Evolutionary conservation across 805 yeast genomes (phyloP).

Genomic region (Brettanomyces custersianus): DNA sequence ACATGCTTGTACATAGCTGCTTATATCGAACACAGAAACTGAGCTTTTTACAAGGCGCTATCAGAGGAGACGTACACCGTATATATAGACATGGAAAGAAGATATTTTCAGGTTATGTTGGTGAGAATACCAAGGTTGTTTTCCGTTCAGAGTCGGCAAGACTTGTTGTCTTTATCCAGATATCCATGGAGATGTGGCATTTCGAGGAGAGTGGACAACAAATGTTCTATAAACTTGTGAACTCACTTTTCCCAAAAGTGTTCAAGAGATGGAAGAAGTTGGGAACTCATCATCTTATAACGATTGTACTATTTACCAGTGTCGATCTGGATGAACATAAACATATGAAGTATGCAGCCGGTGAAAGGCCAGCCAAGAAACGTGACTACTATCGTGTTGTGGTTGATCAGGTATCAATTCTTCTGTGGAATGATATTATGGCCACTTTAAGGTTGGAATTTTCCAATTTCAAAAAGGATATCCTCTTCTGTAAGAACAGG

Average conservation of each 20-base stretch:
- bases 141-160: constrained; percentile 90
- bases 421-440: constrained; percentile 90
- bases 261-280: constrained; percentile 80
- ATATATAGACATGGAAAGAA: constrained; percentile 62
- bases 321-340: constrained; percentile 43
- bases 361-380: constrained; percentile 60
- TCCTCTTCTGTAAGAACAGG: constrained; percentile 37
- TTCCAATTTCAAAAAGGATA: constrained; percentile 68
- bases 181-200: constrained; percentile 95
- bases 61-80: constrained; percentile 56
- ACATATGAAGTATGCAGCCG: constrained; percentile 42
- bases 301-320: constrained; percentile 81
- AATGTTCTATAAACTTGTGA: constrained; percentile 84
- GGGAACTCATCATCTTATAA: constrained; percentile 84
- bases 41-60: constrained; percentile 45
- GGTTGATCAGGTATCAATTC: constrained; percentile 85
- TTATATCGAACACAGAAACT: constrained; percentile 59
- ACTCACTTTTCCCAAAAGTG: constrained; percentile 84
- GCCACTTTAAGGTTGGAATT: constrained; percentile 77
- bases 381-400: constrained; percentile 86
- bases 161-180: constrained; percentile 73
- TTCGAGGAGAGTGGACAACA: constrained; percentile 96
- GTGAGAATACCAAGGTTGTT: constrained; percentile 65
- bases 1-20: constrained; percentile 52
- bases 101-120: constrained; percentile 67